phyloP scores from a whole-genome alignment of 2,329 filamentous ascomycete species.

The Periconia sp. region DNA sequence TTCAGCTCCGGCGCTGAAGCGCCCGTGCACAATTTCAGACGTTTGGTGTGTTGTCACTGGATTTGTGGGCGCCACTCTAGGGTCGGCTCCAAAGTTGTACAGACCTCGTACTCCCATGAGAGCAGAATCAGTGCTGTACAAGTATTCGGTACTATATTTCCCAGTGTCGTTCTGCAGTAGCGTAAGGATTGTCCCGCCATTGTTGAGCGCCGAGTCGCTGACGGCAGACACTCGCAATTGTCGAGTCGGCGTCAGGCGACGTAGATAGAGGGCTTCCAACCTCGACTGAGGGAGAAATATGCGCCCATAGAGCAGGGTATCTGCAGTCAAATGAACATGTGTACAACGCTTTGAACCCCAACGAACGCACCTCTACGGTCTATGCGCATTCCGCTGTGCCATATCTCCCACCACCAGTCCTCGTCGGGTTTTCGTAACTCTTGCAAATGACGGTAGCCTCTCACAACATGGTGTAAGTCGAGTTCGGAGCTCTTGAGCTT shows the following conservation, averaged over 20 bases:
- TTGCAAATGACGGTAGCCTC: constrained; percentile 78
- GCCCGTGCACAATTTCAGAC: constrained; percentile 68
- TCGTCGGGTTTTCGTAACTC: constrained; percentile 61
- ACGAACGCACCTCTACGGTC: constrained; percentile 49
- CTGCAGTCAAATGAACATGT: constrained; percentile 35
- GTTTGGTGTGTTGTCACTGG: constrained; percentile 22
- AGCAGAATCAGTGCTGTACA: constrained; percentile 90
- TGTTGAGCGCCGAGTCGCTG: constrained; percentile 69
- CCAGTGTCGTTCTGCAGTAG: constrained; percentile 80
- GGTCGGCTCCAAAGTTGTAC: constrained; percentile 89
- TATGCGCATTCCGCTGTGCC: constrained; percentile 53
- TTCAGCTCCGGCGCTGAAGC: constrained; percentile 89
- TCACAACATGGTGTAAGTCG: constrained; percentile 74
- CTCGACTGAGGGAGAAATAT: constrained; percentile 82
- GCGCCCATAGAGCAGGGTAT: constrained; percentile 72
- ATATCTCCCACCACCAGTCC: constrained; percentile 56
- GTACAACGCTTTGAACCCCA: constrained; percentile 3
- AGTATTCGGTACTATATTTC: constrained; percentile 83
- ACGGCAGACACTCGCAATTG: constrained; percentile 81
- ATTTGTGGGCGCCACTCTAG: constrained; percentile 40
- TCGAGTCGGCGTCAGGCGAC: constrained; percentile 73
- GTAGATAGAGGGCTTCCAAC: constrained; percentile 82
- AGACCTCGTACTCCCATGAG: constrained; percentile 84
- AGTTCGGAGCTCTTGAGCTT: constrained; percentile 72
- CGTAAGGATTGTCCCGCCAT: constrained; percentile 74